Conservation (phyloP, 2,329 filamentous ascomycete genomes). For the Pseudogymnoascus verrucosus region DNA sequence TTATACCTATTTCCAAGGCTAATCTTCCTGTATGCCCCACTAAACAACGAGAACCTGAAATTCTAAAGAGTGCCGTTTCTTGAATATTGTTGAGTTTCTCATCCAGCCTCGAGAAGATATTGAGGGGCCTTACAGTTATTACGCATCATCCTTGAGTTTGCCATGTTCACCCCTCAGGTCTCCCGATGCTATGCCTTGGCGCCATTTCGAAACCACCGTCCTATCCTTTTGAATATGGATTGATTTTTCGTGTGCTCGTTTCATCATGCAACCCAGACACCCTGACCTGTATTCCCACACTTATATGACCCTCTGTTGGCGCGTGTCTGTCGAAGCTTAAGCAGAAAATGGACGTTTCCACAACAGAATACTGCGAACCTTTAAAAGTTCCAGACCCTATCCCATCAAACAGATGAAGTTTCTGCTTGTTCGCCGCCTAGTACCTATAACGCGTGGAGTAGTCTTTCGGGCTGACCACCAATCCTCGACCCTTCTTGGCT, state of each 20-base stretch:
- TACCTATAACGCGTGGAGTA: conserved; percentile 65
- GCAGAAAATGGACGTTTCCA: background rate
- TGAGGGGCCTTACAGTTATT: conserved; percentile 4
- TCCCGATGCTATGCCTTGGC: background rate
- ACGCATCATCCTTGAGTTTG: background rate
- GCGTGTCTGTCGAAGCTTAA: background rate
- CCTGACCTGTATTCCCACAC: background rate
- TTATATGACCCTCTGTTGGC: background rate
- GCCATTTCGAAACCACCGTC: background rate
- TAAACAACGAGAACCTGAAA: background rate
- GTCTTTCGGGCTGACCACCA: conserved; percentile 92
- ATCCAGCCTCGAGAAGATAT: background rate
- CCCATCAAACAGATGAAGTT: background rate
- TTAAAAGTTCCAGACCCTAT: background rate
- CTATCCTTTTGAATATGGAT: background rate
- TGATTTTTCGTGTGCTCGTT: background rate
- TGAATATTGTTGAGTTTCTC: background rate
- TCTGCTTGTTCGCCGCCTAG: conserved; percentile 28
- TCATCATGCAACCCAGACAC: background rate
- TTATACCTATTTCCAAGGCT: background rate
- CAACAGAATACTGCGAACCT: background rate
- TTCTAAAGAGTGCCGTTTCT: background rate
- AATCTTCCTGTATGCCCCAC: background rate
- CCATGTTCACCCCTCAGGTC: background rate
- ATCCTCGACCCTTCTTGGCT: conserved; percentile 94